Percentiles rank a stretch among this genome's conserved stretches.
phyloP scores from a whole-genome alignment of 1,284 basidiomycete species.

The Irpex sp. region DNA sequence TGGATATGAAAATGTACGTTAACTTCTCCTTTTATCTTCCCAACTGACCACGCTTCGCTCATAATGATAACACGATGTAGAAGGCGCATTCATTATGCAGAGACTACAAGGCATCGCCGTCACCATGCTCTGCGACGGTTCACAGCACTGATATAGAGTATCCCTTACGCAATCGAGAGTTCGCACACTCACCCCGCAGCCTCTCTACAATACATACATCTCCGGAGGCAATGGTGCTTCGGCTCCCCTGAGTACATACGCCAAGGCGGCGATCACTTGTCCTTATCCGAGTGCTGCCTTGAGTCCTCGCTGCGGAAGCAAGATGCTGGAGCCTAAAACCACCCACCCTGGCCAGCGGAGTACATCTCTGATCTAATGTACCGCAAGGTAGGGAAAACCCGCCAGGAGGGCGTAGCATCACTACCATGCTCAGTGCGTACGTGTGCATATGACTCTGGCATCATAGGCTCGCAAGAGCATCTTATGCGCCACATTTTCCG shows the following conservation, averaged over 20 bases:
- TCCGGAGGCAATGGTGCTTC: neutral
- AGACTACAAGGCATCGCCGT: too few species aligned
- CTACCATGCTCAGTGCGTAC: neutral
- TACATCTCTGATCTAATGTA: neutral
- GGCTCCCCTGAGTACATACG: neutral
- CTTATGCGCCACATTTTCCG: neutral
- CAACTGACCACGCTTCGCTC: neutral
- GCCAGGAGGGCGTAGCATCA: neutral
- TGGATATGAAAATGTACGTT: neutral
- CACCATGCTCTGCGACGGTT: neutral
- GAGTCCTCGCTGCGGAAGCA: neutral
- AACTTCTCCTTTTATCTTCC: neutral
- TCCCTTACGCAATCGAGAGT: neutral
- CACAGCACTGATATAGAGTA: neutral
- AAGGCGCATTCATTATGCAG: neutral
- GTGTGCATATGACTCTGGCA: neutral
- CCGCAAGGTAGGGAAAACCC: neutral
- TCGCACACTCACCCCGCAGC: neutral
- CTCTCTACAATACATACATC: neutral
- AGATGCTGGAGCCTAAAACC: neutral
- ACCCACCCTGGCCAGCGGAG: neutral
- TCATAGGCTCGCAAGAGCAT: neutral
- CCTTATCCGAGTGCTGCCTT: neutral
- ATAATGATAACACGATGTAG: neutral
- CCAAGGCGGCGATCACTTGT: neutral